These are phyloP conservation scores for Phoenix dactylifera DNA, from an alignment of 176 grass and related monocot species.

Conservation along the genomic window DNA sequence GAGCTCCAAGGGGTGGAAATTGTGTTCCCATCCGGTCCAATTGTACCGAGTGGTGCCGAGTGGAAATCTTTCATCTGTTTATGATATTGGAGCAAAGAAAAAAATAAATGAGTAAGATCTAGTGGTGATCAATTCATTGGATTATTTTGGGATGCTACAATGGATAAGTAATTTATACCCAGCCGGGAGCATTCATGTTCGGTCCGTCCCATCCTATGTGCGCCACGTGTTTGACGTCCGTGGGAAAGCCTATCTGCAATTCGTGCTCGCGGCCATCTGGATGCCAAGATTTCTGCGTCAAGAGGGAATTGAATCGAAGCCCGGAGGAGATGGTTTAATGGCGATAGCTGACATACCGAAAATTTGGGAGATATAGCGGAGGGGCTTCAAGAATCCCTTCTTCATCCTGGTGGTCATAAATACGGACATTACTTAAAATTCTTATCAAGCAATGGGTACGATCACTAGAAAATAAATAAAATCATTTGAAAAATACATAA, in stretches of 20 bases:
- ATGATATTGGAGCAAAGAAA: not conserved
- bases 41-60: constrained; percentile 48
- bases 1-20: constrained; percentile 39
- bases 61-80: constrained; percentile 85
- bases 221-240: constrained; percentile 86
- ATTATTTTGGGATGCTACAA: not conserved
- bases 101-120: not conserved
- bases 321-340: not conserved
- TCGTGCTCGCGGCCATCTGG: constrained; percentile 59
- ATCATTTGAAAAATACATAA: too few relatives aligned
- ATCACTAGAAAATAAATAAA: too few relatives aligned
- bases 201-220: constrained; percentile 78
- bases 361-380: constrained; percentile 73
- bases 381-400: constrained; percentile 61
- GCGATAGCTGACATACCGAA: constrained; percentile 31
- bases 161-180: constrained; percentile 30
- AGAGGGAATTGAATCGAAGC: not conserved
- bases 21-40: constrained; percentile 7
- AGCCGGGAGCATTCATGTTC: constrained; percentile 23
- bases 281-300: not conserved
- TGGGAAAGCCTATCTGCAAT: constrained; percentile 77
- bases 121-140: not conserved
- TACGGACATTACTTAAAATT: too few relatives aligned
- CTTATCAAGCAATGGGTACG: too few relatives aligned
- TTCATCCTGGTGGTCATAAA: constrained; percentile 46